phyloP scores from a whole-genome alignment of 371 early-diverging fungal genomes.

The Batkoa obscura region DNA sequence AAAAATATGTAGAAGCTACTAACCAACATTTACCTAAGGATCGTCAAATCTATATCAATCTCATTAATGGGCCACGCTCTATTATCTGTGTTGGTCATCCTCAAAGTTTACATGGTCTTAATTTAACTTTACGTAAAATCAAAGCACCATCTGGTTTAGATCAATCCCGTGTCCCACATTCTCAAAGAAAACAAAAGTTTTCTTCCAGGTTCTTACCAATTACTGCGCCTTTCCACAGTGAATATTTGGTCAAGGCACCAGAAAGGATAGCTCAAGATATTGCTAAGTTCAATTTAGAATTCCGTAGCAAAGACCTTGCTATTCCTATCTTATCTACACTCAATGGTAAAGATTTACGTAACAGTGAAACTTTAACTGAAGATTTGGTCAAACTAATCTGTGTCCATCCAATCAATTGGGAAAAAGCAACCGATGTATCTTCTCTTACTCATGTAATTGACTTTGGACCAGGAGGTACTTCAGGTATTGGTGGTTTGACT shows the following conservation, averaged over 20 bases:
- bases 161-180: slow-evolving; percentile 64
- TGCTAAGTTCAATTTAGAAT: slow-evolving; percentile 25
- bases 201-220: slow-evolving; percentile 72
- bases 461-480: slow-evolving; percentile 87
- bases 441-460: slow-evolving; percentile 76
- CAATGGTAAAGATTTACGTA: slow-evolving; percentile 20
- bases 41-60: slow-evolving; percentile 53
- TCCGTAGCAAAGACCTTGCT: slow-evolving; percentile 31
- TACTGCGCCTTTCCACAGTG: slow-evolving; percentile 71
- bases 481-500: slow-evolving; percentile 70
- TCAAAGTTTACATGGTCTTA: slow-evolving; percentile 75
- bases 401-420: slow-evolving; percentile 73
- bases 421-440: slow-evolving; percentile 47
- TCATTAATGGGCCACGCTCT: slow-evolving; percentile 72
- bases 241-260: slow-evolving; percentile 43
- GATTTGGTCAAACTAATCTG: slow-evolving; percentile 68
- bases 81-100: slow-evolving; percentile 72
- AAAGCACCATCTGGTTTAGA: slow-evolving; percentile 64
- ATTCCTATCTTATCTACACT: slow-evolving; percentile 63
- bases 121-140: slow-evolving; percentile 64
- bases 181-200: slow-evolving; percentile 71
- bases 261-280: slow-evolving; percentile 40
- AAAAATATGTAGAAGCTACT: slow-evolving; percentile 61
- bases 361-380: slow-evolving; percentile 20
- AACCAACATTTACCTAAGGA: slow-evolving; percentile 66